Evolutionary conservation across 345 rosid genomes (phyloP), one percentile per base, ranked within the genome.

Genomic region (Arabidopsis suecica): DNA sequence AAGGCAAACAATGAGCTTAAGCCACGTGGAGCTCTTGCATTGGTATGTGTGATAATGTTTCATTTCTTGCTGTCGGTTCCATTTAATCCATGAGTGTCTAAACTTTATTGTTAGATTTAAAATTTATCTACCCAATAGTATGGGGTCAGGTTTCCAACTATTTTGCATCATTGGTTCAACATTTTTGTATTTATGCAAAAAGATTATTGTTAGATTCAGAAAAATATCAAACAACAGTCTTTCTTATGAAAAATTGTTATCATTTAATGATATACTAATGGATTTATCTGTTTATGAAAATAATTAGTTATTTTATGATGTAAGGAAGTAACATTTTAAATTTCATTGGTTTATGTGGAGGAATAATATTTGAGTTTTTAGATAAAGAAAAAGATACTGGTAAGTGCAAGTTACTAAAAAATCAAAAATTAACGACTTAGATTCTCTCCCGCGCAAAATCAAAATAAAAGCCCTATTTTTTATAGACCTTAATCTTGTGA

Each of bases 21-120:
- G 84, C 76, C 88, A 88, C 87, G 89, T 83, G 87, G 81, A 53
- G 65, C 47, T 23, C 23, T 37, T n/a, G 2, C 20, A 73, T 75
- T 74, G 71, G 41, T n/a, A 5, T n/a, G 13, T 14, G 61, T 65
- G 53, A 76, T 61, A 32, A 14, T 47, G 49, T 14, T 20, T 1
- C 44, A 50, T 55, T 54, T 18, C 54, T 0, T 65, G 37, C 50
- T 54, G 64, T 36, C 38, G 18, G 30, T 11, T 13, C 14, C n/a
- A 5, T 68, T 23, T 23, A 23, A 12, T 56, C 47, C 10, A 57
- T 58, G 36, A 28, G n/a, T n/a, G 42, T 30, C 13, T n/a, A 36
- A 18, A 61, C 8, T 18, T 44, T 56, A 34, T 47, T 69, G 34
- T 34, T 4, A 28, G n/a, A 56, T 42, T 30, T 55, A 13, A 28